Percentiles rank a stretch among this genome's conserved stretches.
Conservation (phyloP, 495 filamentous ascomycete genomes). For the Lasiosphaeria ovina region DNA sequence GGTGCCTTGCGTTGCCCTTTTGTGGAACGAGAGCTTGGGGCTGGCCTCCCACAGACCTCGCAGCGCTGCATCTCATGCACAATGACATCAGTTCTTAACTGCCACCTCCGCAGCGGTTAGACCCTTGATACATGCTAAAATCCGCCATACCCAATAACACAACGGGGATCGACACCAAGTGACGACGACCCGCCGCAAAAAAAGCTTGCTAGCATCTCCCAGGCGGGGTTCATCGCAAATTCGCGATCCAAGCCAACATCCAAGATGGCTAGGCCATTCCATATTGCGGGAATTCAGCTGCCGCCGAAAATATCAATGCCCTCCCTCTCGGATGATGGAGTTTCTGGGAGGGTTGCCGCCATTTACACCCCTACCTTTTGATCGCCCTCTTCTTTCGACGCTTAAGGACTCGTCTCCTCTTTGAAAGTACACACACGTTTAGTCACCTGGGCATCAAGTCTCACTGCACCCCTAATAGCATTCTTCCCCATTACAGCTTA, state of each 20-base stretch:
- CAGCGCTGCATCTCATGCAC: conserved; percentile 4
- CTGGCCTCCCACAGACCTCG: not conserved
- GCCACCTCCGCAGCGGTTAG: not conserved
- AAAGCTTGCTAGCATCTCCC: conserved; percentile 12
- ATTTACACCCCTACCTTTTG: not conserved
- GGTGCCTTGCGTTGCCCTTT: not conserved
- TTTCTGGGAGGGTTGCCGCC: too few species aligned
- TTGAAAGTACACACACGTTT: too few species aligned
- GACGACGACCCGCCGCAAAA: conserved; percentile 8
- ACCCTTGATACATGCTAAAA: conserved; percentile 8
- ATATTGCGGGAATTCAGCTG: too few species aligned
- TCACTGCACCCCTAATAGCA: too few species aligned
- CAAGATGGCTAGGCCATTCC: not conserved
- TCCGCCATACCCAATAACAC: conserved; percentile 12
- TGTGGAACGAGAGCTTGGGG: not conserved
- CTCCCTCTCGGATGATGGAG: too few species aligned
- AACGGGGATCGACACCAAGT: conserved; percentile 10
- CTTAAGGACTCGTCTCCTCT: too few species aligned
- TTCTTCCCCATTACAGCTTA: not conserved
- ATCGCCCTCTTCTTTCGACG: not conserved
- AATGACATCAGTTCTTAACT: conserved; percentile 11
- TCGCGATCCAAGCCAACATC: not conserved
- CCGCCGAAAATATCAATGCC: too few species aligned
- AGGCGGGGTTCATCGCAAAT: too few species aligned
- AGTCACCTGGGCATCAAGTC: too few species aligned